phyloP scores from a whole-genome alignment of 495 filamentous ascomycete genomes.

The Chaetomium fimeti region DNA sequence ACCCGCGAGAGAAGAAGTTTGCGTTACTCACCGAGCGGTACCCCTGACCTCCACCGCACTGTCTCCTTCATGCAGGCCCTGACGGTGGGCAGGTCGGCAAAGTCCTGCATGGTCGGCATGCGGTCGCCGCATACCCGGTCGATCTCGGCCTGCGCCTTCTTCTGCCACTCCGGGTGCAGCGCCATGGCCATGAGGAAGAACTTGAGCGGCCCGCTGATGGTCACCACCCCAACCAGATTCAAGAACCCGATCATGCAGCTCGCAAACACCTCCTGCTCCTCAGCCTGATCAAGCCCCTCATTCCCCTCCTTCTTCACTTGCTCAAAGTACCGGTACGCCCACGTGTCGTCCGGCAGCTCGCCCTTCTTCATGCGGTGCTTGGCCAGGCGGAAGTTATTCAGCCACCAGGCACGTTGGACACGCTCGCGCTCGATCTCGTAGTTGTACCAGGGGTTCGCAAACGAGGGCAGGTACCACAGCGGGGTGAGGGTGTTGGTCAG shows the following conservation, averaged over 20 bases:
- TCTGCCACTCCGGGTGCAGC: conserved; percentile 48
- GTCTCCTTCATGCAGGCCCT: conserved; percentile 61
- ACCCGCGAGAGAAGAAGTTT: not conserved
- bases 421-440: conserved; percentile 45
- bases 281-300: conserved; percentile 35
- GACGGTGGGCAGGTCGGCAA: conserved; percentile 49
- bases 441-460: conserved; percentile 47
- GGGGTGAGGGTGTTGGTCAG: conserved; percentile 50
- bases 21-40: conserved; percentile 43
- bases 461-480: conserved; percentile 43
- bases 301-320: conserved; percentile 44
- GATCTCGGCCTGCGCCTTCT: conserved; percentile 57
- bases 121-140: conserved; percentile 56
- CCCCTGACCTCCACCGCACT: conserved; percentile 58
- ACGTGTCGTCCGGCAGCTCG: conserved; percentile 44
- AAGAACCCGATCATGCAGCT: conserved; percentile 51
- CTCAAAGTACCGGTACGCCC: conserved; percentile 49
- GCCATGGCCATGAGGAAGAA: conserved; percentile 53
- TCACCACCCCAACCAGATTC: conserved; percentile 49
- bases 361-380: conserved; percentile 42
- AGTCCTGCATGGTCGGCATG: conserved; percentile 50
- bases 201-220: conserved; percentile 47
- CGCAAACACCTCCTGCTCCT: conserved; percentile 46
- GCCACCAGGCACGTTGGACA: conserved; percentile 47
- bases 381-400: conserved; percentile 41